These are phyloP conservation scores for Vanrija sp. DNA, from an alignment of 1,284 basidiomycete species.

Conservation along the genomic window DNA sequence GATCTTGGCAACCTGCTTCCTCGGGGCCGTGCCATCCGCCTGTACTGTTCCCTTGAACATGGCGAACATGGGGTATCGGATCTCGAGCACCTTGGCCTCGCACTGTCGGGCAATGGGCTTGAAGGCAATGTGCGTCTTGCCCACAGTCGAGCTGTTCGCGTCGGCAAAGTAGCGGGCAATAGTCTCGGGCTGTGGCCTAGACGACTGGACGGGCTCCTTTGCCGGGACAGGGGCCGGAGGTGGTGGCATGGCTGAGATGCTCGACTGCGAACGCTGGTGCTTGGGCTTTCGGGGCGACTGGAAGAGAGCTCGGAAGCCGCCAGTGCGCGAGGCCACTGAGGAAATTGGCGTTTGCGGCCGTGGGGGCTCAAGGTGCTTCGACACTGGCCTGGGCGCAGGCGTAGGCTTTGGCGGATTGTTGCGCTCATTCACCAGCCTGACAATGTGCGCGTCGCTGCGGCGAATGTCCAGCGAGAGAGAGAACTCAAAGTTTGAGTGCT, in stretches of 20 bases:
- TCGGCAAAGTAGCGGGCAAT: slow-evolving; percentile 75
- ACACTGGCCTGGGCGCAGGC: background rate
- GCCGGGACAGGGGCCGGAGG: slow-evolving; percentile 46
- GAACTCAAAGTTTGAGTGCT: slow-evolving; percentile 76
- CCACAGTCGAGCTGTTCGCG: slow-evolving; percentile 69
- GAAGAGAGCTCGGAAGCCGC: slow-evolving; percentile 4
- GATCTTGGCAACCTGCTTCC: slow-evolving; percentile 65
- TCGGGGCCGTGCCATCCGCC: slow-evolving; percentile 52
- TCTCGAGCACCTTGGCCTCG: slow-evolving; percentile 76
- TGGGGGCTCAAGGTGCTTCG: too few relatives aligned
- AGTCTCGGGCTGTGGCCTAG: slow-evolving; percentile 47
- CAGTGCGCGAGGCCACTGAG: slow-evolving; percentile 1
- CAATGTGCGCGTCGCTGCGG: slow-evolving; percentile 69
- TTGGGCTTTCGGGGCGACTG: slow-evolving; percentile 14
- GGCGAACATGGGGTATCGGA: slow-evolving; percentile 74
- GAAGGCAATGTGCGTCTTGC: slow-evolving; percentile 75
- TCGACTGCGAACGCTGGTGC: slow-evolving; percentile 16
- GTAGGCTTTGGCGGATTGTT: slow-evolving; percentile 46
- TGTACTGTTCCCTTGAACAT: slow-evolving; percentile 48
- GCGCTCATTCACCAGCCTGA: slow-evolving; percentile 56
- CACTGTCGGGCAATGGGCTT: slow-evolving; percentile 76
- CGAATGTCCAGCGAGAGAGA: slow-evolving; percentile 78
- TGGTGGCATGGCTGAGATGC: slow-evolving; percentile 15
- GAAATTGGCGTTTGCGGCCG: background rate
- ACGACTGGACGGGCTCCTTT: slow-evolving; percentile 47